A percentile compares a stretch with the other conserved stretches of the same genome.
Evolutionary conservation across 495 filamentous ascomycete species (phyloP).

Genomic region (Aspergillus incahuasiensis): DNA sequence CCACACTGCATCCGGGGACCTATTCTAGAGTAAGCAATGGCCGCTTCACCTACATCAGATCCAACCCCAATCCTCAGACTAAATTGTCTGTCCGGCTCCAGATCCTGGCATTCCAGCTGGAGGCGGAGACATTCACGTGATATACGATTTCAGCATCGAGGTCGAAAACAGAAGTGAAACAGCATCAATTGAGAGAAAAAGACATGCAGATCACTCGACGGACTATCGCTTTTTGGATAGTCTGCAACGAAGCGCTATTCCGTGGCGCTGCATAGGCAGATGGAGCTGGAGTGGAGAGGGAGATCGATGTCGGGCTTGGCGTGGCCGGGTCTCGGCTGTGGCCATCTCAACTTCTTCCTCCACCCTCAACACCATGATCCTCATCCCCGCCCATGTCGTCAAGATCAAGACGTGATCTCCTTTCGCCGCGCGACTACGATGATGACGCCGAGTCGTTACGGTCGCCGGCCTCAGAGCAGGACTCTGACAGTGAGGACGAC

Average conservation of each 20-base stretch:
- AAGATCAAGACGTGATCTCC: constrained; percentile 34
- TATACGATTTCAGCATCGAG: background rate
- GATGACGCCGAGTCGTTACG: constrained; percentile 63
- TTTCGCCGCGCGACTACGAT: constrained; percentile 62
- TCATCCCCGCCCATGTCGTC: constrained; percentile 23
- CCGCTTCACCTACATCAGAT: background rate
- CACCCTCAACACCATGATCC: background rate
- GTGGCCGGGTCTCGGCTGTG: background rate
- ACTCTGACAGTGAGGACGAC: constrained; percentile 75
- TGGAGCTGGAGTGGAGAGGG: too few relatives aligned
- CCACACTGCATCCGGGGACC: constrained; percentile 5
- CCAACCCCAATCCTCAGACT: background rate
- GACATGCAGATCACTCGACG: background rate
- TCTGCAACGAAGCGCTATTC: background rate
- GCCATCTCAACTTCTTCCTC: background rate
- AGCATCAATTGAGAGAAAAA: background rate
- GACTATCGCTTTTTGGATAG: background rate
- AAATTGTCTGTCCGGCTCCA: background rate
- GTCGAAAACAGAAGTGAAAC: background rate
- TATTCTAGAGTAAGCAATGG: background rate
- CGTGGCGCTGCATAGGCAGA: background rate
- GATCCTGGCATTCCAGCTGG: constrained; percentile 5
- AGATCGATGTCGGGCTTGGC: background rate
- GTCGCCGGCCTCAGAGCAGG: constrained; percentile 60
- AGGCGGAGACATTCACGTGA: constrained; percentile 13